Evolutionary conservation across 2,329 filamentous ascomycete genomes (phyloP).

Genomic region (Stagonosporopsis vannaccii): DNA sequence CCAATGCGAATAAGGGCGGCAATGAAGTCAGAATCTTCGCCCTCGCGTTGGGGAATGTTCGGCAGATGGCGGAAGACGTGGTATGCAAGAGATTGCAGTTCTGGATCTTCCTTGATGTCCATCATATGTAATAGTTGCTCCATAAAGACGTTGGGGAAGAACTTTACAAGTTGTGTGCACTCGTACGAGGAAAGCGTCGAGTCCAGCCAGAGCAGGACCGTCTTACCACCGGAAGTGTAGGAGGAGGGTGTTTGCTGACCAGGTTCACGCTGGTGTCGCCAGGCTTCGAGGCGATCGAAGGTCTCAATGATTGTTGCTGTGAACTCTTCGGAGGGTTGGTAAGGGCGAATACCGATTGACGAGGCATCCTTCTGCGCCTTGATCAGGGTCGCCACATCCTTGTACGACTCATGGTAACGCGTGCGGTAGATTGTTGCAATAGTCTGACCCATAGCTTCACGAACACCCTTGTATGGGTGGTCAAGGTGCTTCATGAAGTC

Average conservation of each 20-base stretch:
- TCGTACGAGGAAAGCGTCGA: slow-evolving; percentile 89
- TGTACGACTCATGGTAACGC: slow-evolving; percentile 92
- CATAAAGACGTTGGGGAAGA: slow-evolving; percentile 90
- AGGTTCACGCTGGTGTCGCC: slow-evolving; percentile 82
- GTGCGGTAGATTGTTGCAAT: slow-evolving; percentile 89
- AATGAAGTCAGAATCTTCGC: slow-evolving; percentile 86
- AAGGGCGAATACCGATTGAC: slow-evolving; percentile 84
- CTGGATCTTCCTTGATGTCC: slow-evolving; percentile 98
- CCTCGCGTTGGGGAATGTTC: slow-evolving; percentile 89
- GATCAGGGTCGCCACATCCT: slow-evolving; percentile 76
- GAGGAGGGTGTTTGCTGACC: slow-evolving; percentile 92
- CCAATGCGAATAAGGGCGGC: slow-evolving; percentile 87
- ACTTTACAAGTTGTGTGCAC: slow-evolving; percentile 86
- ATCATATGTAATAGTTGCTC: slow-evolving; percentile 98
- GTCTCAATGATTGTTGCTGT: slow-evolving; percentile 73
- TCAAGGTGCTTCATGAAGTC: slow-evolving; percentile 92
- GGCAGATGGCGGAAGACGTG: slow-evolving; percentile 96
- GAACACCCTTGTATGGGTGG: slow-evolving; percentile 96
- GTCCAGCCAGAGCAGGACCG: slow-evolving; percentile 93
- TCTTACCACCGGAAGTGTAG: slow-evolving; percentile 96
- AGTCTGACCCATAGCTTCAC: slow-evolving; percentile 91
- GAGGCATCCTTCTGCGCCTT: slow-evolving; percentile 80
- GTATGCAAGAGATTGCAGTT: slow-evolving; percentile 92
- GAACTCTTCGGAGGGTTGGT: slow-evolving; percentile 79
- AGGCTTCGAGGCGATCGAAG: slow-evolving; percentile 81